Evolutionary conservation across 148 eudicot species (phyloP), one percentile per base, ranked within the genome.

Genomic region (Rhododendron ferrugineum): DNA sequence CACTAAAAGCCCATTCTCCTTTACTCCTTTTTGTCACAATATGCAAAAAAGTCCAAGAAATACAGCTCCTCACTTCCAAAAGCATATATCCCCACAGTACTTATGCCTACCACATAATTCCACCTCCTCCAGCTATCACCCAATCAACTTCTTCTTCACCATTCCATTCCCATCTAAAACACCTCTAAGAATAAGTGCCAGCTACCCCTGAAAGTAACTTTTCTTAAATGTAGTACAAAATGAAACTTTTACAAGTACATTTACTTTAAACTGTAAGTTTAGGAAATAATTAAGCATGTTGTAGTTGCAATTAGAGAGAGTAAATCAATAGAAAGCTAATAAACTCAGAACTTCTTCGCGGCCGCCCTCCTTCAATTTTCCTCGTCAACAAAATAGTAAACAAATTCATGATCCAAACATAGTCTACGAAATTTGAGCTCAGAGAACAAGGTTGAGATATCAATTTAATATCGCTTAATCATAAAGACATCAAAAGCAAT

Each of bases 1-100:
- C 68, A 81, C 85, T 73, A 83, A 49, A 73, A 83, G 75, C 40
- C 74, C 79, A 49, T 73, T 30, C 73, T 34, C 85, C 66, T 72
- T 83, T 49, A 49, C 22, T 80, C 6, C 83, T 49, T 7, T 66
- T 44, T 16, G 56, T 46, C 84, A 13, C 37, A 9, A 26, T 37
- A 14, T 30, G 36, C 37, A 42, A 52, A 74, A 49, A 22, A 50
- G 54, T 84, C 30, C 78, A 72, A 44, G 26, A 13, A 9, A 83
- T 32, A 83, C 78, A 44, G 64, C 80, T 49, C 30, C 50, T n/a
- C 47, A 75, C n/a, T 60, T 23, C 62, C 82, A 23, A 49, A 73
- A 80, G 66, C 75, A 18, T 46, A 16, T 75, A 16, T 76, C 64
- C 56, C 6, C 60, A 8, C 49, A 40, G 44, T 40, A 5, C n/a